A percentile compares a stretch with the other conserved stretches of the same genome.
Evolutionary conservation across 75 land plant species (phyloP).

Genomic region (Pseudotsuga menziesii): DNA sequence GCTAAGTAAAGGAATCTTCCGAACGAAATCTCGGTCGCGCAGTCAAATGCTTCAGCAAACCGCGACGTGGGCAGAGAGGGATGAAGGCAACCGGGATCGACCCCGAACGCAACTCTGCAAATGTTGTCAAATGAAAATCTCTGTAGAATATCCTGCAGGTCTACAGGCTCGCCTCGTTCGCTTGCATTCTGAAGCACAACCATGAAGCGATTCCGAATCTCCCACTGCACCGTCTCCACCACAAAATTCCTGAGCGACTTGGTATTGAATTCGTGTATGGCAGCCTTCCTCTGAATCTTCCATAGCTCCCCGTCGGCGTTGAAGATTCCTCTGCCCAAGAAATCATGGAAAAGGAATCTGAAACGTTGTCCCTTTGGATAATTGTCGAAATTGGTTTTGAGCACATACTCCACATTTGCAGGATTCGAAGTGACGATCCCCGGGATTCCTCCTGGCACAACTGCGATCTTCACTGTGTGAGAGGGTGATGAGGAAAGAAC

Average conservation of each 20-base stretch:
- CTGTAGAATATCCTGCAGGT: constrained; percentile 29
- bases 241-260: constrained; percentile 16
- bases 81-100: constrained; percentile 23
- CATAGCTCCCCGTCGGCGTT: constrained; percentile 24
- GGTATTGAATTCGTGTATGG: constrained; percentile 25
- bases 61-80: constrained; percentile 14
- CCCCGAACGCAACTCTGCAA: constrained; percentile 20
- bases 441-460: not conserved
- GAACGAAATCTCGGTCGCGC: constrained; percentile 11
- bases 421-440: constrained; percentile 13
- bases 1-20: constrained; percentile 13
- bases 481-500: not conserved
- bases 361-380: constrained; percentile 23
- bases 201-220: constrained; percentile 15
- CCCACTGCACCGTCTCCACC: constrained; percentile 20
- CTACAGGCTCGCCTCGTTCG: constrained; percentile 11
- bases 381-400: constrained; percentile 26
- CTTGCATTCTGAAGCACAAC: constrained; percentile 5
- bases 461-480: not conserved
- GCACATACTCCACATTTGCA: constrained; percentile 28
- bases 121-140: constrained; percentile 27
- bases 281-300: constrained; percentile 24
- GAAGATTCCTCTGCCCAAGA: constrained; percentile 31
- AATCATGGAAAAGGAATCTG: not conserved
- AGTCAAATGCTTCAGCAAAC: constrained; percentile 19